phyloP scores from a whole-genome alignment of 2,329 filamentous ascomycete genomes.

The Metarhizium brunneum region DNA sequence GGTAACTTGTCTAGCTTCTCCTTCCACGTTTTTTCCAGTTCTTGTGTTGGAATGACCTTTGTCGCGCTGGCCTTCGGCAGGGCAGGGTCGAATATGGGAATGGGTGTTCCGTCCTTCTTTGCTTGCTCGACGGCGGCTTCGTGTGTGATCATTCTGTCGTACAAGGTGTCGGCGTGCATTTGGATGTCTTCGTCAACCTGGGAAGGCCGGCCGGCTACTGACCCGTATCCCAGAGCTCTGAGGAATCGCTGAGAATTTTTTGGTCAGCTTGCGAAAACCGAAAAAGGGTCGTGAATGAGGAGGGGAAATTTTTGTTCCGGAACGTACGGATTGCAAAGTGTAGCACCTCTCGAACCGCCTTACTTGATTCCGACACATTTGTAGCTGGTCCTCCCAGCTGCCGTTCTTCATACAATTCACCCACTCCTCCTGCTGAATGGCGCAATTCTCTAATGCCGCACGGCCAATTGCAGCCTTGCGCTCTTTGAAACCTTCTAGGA shows the following conservation, averaged over 20 bases:
- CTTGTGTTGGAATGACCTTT: constrained; percentile 25
- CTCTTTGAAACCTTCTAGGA: constrained; percentile 77
- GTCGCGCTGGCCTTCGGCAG: constrained; percentile 28
- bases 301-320: neutral
- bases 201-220: constrained; percentile 51
- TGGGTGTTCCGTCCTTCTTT: constrained; percentile 47
- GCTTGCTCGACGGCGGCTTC: constrained; percentile 67
- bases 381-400: constrained; percentile 56
- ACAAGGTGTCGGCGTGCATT: constrained; percentile 89
- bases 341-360: constrained; percentile 78
- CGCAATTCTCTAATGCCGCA: constrained; percentile 88
- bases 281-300: neutral
- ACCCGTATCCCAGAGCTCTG: constrained; percentile 80
- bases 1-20: constrained; percentile 48
- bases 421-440: constrained; percentile 75
- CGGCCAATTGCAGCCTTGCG: constrained; percentile 68
- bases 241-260: constrained; percentile 58
- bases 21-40: constrained; percentile 42
- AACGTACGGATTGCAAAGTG: constrained; percentile 67
- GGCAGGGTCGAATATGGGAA: constrained; percentile 51
- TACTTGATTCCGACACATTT: constrained; percentile 74
- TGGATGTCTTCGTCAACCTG: constrained; percentile 81
- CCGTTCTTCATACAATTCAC: constrained; percentile 73
- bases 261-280: neutral
- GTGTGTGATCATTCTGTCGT: constrained; percentile 76